Conservation (phyloP, 2,329 filamentous ascomycete species). For the Fusarium protoensiforme region DNA sequence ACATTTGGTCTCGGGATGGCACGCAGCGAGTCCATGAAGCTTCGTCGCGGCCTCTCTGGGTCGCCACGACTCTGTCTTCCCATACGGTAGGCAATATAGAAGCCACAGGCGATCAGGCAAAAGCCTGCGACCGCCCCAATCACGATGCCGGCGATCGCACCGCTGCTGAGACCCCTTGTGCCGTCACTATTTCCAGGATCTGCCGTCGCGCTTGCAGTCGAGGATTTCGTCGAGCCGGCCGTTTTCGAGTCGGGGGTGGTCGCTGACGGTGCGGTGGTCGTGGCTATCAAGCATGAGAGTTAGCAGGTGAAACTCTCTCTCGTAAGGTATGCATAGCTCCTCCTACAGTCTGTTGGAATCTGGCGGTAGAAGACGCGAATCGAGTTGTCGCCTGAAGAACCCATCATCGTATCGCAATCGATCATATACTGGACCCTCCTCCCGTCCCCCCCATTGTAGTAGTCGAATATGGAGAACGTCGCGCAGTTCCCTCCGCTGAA, state of each 20-base stretch:
- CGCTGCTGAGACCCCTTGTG: background rate
- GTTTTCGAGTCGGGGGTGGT: background rate
- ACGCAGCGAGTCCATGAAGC: background rate
- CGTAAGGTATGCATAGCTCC: background rate
- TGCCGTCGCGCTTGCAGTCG: background rate
- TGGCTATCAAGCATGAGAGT: background rate
- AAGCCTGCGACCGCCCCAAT: background rate
- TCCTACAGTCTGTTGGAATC: background rate
- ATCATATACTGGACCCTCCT: background rate
- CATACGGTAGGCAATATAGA: background rate
- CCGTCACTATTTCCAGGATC: background rate
- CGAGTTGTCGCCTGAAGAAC: rapidly evolving
- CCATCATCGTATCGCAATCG: background rate
- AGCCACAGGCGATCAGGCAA: background rate
- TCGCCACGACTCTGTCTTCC: background rate
- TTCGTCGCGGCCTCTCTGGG: background rate
- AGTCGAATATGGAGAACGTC: background rate
- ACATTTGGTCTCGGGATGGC: background rate
- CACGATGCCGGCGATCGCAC: background rate
- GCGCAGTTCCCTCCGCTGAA: background rate
- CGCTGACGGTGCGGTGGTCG: background rate
- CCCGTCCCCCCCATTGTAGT: background rate
- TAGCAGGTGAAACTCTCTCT: background rate
- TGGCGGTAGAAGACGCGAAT: background rate
- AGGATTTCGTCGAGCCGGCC: background rate